These are phyloP conservation scores for Claviceps digitariae DNA, from an alignment of 2,329 filamentous ascomycete genomes.

Conservation along the genomic window DNA sequence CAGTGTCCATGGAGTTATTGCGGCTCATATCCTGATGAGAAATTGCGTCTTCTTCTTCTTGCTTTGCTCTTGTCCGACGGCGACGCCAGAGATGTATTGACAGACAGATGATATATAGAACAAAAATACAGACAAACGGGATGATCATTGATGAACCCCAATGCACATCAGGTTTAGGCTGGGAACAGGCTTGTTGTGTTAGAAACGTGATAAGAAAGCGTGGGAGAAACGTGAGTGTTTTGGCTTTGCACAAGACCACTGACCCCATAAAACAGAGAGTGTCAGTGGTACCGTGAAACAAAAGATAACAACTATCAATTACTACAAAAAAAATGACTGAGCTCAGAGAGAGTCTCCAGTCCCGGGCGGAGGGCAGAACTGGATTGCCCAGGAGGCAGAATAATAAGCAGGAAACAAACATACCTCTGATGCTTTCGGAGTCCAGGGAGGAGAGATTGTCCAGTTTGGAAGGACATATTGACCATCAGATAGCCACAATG, in stretches of 20 bases:
- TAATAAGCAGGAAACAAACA: constrained; percentile 1
- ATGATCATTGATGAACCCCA: constrained; percentile 18
- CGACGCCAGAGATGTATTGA: constrained; percentile 16
- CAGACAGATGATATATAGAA: constrained; percentile 16
- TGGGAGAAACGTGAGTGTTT: neutral
- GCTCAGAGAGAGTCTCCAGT: neutral
- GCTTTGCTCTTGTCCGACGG: constrained; percentile 13
- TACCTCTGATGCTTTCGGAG: constrained; percentile 13
- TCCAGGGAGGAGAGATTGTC: constrained; percentile 20
- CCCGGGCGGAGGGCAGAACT: neutral
- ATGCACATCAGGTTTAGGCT: constrained; percentile 12
- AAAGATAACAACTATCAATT: neutral
- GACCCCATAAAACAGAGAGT: neutral
- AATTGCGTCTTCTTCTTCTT: constrained; percentile 7
- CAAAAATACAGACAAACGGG: constrained; percentile 16
- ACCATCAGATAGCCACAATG: constrained; percentile 16
- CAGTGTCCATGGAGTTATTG: constrained; percentile 13
- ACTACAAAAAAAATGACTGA: too few relatives aligned
- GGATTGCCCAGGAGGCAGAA: neutral
- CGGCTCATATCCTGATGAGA: constrained; percentile 8
- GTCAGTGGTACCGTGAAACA: neutral
- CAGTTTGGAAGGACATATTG: constrained; percentile 13
- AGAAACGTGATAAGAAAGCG: neutral
- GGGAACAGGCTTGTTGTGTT: neutral
- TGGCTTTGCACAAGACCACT: neutral